These are phyloP conservation scores for Cercospora janseana DNA, from an alignment of 2,329 filamentous ascomycete genomes.

Conservation along the genomic window DNA sequence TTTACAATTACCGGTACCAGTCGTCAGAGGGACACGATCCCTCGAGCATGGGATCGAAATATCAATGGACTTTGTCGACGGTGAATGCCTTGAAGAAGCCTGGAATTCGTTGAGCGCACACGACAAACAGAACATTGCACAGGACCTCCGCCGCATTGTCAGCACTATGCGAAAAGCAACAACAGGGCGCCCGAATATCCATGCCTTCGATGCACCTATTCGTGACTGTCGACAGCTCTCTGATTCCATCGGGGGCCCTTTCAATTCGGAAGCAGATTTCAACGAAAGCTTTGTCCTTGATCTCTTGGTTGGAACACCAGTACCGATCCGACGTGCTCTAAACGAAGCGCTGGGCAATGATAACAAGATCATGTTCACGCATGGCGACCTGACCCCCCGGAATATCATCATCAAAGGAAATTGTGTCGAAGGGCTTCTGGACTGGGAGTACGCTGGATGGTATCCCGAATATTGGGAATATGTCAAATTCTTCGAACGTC, in stretches of 20 bases:
- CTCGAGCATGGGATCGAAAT: background rate
- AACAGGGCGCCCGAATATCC: conserved; percentile 5
- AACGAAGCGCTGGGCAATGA: conserved; percentile 4
- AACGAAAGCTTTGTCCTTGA: conserved; percentile 19
- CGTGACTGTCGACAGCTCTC: conserved; percentile 9
- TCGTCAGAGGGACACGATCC: background rate
- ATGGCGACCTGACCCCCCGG: conserved; percentile 23
- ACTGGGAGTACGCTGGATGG: conserved; percentile 28
- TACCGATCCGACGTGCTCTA: conserved; percentile 10
- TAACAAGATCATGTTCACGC: conserved; percentile 22
- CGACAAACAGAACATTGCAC: conserved; percentile 16
- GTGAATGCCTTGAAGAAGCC: conserved; percentile 17
- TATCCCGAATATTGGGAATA: conserved; percentile 30
- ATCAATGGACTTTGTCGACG: conserved; percentile 12
- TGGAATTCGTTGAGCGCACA: conserved; percentile 13
- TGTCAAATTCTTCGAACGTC: conserved; percentile 24
- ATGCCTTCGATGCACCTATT: conserved; percentile 8
- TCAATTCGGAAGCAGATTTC: conserved; percentile 21
- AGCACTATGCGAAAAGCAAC: conserved; percentile 17
- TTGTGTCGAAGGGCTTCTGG: conserved; percentile 21
- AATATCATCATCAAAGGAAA: conserved; percentile 27
- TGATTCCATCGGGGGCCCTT: conserved; percentile 19
- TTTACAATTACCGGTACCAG: conserved; percentile 5
- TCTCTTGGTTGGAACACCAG: conserved; percentile 10
- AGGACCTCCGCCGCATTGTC: conserved; percentile 12